Evolutionary conservation across 1,139 yeast species (phyloP), one percentile per base, ranked within the genome.

Genomic region (Zhuliangozyma parablackwelliae): DNA sequence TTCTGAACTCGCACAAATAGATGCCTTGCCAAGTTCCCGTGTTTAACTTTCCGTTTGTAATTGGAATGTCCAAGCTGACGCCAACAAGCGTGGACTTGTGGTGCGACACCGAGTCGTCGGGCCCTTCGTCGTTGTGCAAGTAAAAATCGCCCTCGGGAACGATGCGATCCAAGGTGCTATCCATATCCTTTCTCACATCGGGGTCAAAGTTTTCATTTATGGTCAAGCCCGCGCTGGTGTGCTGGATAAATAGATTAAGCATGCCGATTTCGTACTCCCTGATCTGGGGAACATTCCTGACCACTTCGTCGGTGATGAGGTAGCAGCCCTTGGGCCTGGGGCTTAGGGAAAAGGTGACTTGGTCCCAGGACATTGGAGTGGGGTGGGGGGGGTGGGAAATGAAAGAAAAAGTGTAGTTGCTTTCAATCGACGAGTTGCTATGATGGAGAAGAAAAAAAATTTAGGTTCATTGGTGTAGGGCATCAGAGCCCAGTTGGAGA

Each of bases 21-120:
- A 85, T 72, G 0, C 94, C 95, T 54, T 85, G 95, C 95, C 95
- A 85, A 1, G 92, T 84, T 3, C 95, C 95, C 0, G 80, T 68
- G 1, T 82, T 83, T 41, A 85, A 61, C 33, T 66, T 57, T 0
- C 95, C 95, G 48, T 83, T 75, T 12, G 71, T 55, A 37, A 85
- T 83, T 2, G 95, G 95, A 33, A 85, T 76, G 10, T 75, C 66
- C 30, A 85, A 62, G 10, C 78, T 71, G 2, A 78, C 82, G 21
- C 95, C 94, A 9, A 83, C 72, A 33, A 82, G 60, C 30, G 80
- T 62, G 26, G 84, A 71, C 51, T 83, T 80, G 39, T 81, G 78
- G 56, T 85, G 95, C 0, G 89, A 86, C 1, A 92, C 87, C 87
- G 83, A 82, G 55, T 85, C 94, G 54, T 85, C 92, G 2, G 84